phyloP scores from a whole-genome alignment of 495 filamentous ascomycete genomes.

The Bombardia bombarda region DNA sequence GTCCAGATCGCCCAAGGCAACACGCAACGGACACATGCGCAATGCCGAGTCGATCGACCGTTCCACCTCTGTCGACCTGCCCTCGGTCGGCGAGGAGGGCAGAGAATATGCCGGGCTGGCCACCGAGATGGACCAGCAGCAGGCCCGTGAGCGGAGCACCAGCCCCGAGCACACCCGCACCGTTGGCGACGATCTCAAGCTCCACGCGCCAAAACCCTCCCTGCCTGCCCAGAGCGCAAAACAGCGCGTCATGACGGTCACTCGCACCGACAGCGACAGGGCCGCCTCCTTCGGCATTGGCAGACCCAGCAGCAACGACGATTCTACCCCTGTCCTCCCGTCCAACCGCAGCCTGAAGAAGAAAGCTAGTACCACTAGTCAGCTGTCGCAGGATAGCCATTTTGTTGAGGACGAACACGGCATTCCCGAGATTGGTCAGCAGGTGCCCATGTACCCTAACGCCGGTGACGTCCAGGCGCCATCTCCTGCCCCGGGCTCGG shows the following conservation, averaged over 20 bases:
- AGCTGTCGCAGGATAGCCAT: constrained; percentile 40
- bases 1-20: constrained; percentile 23
- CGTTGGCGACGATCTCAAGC: constrained; percentile 69
- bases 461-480: constrained; percentile 97
- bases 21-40: constrained; percentile 27
- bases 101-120: constrained; percentile 69
- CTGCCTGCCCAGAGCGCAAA: constrained; percentile 71
- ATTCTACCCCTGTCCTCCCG: constrained; percentile 23
- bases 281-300: constrained; percentile 78
- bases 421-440: constrained; percentile 81
- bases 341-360: constrained; percentile 45
- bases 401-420: constrained; percentile 65
- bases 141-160: constrained; percentile 25
- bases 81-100: constrained; percentile 82
- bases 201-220: constrained; percentile 87
- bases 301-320: constrained; percentile 45
- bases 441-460: constrained; percentile 90
- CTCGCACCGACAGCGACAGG: constrained; percentile 78
- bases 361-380: constrained; percentile 51
- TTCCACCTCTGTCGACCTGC: constrained; percentile 71
- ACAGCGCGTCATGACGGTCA: constrained; percentile 69
- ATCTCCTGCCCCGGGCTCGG: constrained; percentile 58
- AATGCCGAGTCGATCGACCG: constrained; percentile 48
- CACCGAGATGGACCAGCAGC: constrained; percentile 34
- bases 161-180: constrained; percentile 64